Conservation (phyloP, 306 rosid species). For the Myrica gale region DNA sequence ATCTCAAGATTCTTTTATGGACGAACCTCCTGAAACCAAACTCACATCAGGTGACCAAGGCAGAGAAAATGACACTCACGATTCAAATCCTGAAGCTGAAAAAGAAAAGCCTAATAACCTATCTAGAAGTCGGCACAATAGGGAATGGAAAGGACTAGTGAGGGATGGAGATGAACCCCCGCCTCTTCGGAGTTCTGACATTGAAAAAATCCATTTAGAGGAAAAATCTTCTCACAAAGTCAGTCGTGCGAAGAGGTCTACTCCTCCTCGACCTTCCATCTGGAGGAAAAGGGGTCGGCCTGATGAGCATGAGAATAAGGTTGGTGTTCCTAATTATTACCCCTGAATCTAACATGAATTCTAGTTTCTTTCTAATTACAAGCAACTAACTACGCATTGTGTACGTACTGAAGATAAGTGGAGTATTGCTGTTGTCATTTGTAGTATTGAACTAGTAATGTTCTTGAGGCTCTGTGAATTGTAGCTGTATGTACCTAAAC, state of each 20-base stretch:
- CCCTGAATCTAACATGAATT: conserved; percentile 10
- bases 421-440: not conserved
- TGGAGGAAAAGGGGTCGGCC: conserved; percentile 66
- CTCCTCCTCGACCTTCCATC: conserved; percentile 41
- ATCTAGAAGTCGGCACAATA: conserved; percentile 61
- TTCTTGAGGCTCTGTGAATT: not conserved
- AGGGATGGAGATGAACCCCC: conserved; percentile 64
- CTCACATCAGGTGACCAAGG: conserved; percentile 39
- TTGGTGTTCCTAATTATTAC: conserved; percentile 29
- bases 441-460: not conserved
- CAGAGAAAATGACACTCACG: conserved; percentile 38
- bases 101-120: conserved; percentile 45
- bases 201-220: conserved; percentile 39
- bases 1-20: conserved; percentile 40
- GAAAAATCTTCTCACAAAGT: conserved; percentile 36
- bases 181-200: conserved; percentile 55
- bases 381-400: not conserved
- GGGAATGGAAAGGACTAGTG: conserved; percentile 76
- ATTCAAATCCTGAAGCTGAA: conserved; percentile 52
- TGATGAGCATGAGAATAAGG: conserved; percentile 56
- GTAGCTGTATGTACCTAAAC: not conserved
- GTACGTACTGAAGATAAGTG: not conserved
- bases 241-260: conserved; percentile 47
- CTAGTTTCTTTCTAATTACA: not conserved
- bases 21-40: conserved; percentile 49